Base-by-base conservation (phyloP, 2,329 filamentous ascomycete species). In the Diatrype stigma region DNA sequence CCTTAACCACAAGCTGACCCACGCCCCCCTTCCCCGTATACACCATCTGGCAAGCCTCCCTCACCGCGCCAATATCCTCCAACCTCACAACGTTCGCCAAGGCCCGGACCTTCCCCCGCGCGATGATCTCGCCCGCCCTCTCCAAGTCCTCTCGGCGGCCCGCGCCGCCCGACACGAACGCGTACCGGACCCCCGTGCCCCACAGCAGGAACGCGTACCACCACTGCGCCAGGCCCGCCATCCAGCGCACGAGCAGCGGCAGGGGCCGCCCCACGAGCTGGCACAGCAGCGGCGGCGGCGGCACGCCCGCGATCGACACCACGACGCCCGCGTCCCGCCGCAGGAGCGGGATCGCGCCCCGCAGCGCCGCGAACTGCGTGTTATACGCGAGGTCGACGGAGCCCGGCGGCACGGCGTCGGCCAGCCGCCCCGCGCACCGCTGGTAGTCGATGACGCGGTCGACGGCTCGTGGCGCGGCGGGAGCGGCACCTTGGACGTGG, bases 401-500 rank as follows among this genome's bases (percentile, higher is more conserved):
- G 22, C 71, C 73, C 2, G 58, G 59, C 2, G 70, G 66, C 2
- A 80, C 69, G 16, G 50, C 62, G 6, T 68, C 52, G 30, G 62
- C 56, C 2, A 78, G 61, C 5, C 72, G 63, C 30, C 69, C 60
- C 42, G 63, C 72, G n/a, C n/a, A n/a, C 49, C 67, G 37, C 14
- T 52, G 73, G 62, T 82, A 82, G 58, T 82, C 78, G 52, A 80
- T 65, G 23, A 81, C 61, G 54, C 77, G 68, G 60, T 79, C 77
- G 2, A 79, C 72, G 6, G 75, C 63, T 0, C 72, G 61, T 32
- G 67, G 56, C 50, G 70, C 56, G 40, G 72, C 69, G 0, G 80
- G 21, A 74, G 66, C 0, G 64, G 53, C 30, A 82, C 51, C 61
- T 82, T 82, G 10, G 70, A 53, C 21, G 78, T 80, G 3, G 78